Conservation (phyloP, 306 rosid genomes). For the Calophaca sinica region DNA sequence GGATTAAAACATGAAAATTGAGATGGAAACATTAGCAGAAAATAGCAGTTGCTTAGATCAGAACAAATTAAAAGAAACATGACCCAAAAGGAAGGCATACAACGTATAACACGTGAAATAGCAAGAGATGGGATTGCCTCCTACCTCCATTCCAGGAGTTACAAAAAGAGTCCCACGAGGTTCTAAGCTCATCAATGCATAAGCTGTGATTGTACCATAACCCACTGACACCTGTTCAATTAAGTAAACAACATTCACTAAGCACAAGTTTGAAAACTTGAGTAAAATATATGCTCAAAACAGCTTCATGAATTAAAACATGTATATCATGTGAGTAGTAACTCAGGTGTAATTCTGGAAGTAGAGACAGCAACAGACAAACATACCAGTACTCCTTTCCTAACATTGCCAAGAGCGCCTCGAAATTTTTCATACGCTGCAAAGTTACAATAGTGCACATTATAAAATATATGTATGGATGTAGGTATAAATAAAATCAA, state of each 20-base stretch:
- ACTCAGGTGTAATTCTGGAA: constrained; percentile 10
- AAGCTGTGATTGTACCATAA: constrained; percentile 75
- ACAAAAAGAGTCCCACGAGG: constrained; percentile 96
- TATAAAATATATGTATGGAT: constrained; percentile 15
- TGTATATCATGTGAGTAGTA: neutral
- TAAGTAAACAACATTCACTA: constrained; percentile 11
- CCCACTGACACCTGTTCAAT: constrained; percentile 89
- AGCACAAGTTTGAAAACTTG: constrained; percentile 5
- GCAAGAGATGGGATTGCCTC: constrained; percentile 33
- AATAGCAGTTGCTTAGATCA: neutral
- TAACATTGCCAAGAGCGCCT: constrained; percentile 94
- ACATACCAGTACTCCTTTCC: constrained; percentile 97
- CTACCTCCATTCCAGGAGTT: constrained; percentile 93
- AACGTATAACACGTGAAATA: constrained; percentile 27
- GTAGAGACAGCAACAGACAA: constrained; percentile 40
- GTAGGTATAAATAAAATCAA: neutral
- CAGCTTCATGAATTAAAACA: constrained; percentile 33
- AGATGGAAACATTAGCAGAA: constrained; percentile 22
- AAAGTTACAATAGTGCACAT: constrained; percentile 36
- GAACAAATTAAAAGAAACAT: neutral
- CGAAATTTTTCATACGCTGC: constrained; percentile 87
- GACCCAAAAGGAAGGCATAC: constrained; percentile 29
- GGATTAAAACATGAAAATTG: constrained; percentile 8
- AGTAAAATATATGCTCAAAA: constrained; percentile 27
- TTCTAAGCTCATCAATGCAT: constrained; percentile 89